Percentiles rank a stretch among this genome's conserved stretches.
Conservation (phyloP, 371 early-diverging fungal genomes). For the Batkoa obscura region DNA sequence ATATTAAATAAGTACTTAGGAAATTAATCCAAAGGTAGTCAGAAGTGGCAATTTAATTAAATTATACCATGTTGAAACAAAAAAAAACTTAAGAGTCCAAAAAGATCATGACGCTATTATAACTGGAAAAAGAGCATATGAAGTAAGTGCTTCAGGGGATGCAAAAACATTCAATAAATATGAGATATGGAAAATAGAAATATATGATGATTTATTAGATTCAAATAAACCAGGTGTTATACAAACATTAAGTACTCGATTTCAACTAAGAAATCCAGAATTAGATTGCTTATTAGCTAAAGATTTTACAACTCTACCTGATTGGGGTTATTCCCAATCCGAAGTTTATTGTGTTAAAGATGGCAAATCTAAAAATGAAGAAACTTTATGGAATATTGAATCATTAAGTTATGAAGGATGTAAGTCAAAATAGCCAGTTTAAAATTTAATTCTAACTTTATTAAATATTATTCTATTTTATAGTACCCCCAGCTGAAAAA, state of each 20-base stretch:
- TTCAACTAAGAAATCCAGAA: slow-evolving; percentile 65
- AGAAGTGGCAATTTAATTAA: slow-evolving; percentile 56
- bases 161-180: slow-evolving; percentile 47
- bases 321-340: slow-evolving; percentile 74
- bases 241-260: slow-evolving; percentile 63
- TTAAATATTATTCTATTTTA: neutral
- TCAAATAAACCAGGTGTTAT: slow-evolving; percentile 19
- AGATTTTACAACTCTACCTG: slow-evolving; percentile 62
- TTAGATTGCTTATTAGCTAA: slow-evolving; percentile 70
- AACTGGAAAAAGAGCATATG: slow-evolving; percentile 47
- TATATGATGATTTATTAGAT: slow-evolving; percentile 38
- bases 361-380: neutral
- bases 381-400: slow-evolving; percentile 7
- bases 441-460: neutral
- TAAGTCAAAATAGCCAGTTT: neutral
- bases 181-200: slow-evolving; percentile 83
- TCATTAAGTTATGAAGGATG: neutral
- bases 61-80: slow-evolving; percentile 52
- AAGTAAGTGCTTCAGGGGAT: slow-evolving; percentile 69
- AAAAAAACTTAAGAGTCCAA: slow-evolving; percentile 68
- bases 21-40: slow-evolving; percentile 17
- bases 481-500: slow-evolving; percentile 28
- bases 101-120: slow-evolving; percentile 54
- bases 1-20: too few species aligned
- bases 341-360: slow-evolving; percentile 6